Conservation (phyloP, 2,329 filamentous ascomycete genomes). For the Didymella arachidicola region DNA sequence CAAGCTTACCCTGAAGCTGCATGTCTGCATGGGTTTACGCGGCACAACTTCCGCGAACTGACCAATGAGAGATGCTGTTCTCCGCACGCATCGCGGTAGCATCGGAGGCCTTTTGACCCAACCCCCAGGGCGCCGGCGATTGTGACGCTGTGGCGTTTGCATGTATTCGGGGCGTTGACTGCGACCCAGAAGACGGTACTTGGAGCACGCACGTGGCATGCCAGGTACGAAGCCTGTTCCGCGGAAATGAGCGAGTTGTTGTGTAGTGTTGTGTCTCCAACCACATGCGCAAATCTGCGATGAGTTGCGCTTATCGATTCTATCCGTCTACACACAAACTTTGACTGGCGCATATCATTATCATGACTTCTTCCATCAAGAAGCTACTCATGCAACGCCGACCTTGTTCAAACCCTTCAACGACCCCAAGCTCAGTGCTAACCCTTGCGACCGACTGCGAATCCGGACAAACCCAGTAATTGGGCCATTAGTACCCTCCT, state of each 20-base stretch:
- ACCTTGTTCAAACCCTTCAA: constrained; percentile 83
- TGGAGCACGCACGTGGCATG: constrained; percentile 5
- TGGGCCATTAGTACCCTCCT: constrained; percentile 92
- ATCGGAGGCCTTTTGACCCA: not conserved
- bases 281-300: constrained; percentile 9
- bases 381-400: constrained; percentile 34
- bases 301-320: constrained; percentile 4
- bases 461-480: constrained; percentile 98
- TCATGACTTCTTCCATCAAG: constrained; percentile 13
- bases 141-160: constrained; percentile 18
- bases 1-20: constrained; percentile 16
- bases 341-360: constrained; percentile 14
- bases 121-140: not conserved
- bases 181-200: not conserved
- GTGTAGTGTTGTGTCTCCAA: constrained; percentile 10
- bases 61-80: constrained; percentile 11
- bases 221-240: not conserved
- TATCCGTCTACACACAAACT: constrained; percentile 5
- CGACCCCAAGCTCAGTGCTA: constrained; percentile 91
- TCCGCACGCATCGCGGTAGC: constrained; percentile 11
- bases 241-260: not conserved
- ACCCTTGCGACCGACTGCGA: constrained; percentile 92
- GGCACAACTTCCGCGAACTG: constrained; percentile 13
- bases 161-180: not conserved
- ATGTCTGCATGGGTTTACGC: constrained; percentile 8